Conservation (phyloP, 2,329 filamentous ascomycete species). For the Paraphoma chrysanthemicola region DNA sequence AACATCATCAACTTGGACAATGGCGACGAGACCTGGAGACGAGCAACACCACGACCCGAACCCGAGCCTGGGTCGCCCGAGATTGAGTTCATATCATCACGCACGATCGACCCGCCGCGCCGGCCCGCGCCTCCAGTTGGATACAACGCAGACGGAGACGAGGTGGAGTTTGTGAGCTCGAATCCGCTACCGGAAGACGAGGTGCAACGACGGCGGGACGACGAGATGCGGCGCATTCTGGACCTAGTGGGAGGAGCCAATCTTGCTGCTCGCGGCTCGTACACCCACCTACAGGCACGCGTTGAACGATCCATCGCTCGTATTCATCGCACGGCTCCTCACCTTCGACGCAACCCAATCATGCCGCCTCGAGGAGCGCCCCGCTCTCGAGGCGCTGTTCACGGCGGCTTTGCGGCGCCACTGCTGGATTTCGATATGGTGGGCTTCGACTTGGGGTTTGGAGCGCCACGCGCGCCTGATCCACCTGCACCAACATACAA, state of each 20-base stretch:
- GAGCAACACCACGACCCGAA: conserved; percentile 26
- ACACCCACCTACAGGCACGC: conserved; percentile 28
- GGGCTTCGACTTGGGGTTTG: conserved; percentile 53
- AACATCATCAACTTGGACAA: conserved; percentile 53
- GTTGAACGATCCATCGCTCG: conserved; percentile 28
- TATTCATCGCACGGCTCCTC: conserved; percentile 18
- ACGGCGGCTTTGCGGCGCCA: conserved; percentile 33
- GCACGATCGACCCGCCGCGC: conserved; percentile 29
- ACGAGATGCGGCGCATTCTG: conserved; percentile 25
- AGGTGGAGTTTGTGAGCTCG: conserved; percentile 38
- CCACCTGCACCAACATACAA: conserved; percentile 61
- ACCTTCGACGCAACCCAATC: conserved; percentile 20
- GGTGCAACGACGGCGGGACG: conserved; percentile 16
- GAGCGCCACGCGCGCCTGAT: conserved; percentile 26
- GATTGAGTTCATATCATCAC: conserved; percentile 56
- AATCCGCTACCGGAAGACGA: conserved; percentile 31
- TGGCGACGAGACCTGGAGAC: conserved; percentile 28
- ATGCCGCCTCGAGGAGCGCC: conserved; percentile 18
- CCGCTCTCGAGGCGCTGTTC: conserved; percentile 20
- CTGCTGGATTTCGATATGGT: conserved; percentile 50
- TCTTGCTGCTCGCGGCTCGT: conserved; percentile 5
- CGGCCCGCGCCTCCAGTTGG: conserved; percentile 6
- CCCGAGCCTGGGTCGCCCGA: conserved; percentile 50
- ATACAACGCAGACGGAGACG: conserved; percentile 31
- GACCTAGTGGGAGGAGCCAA: conserved; percentile 25